Conservation (phyloP, 331 rosid genomes). For the Stylosanthes scabra region DNA sequence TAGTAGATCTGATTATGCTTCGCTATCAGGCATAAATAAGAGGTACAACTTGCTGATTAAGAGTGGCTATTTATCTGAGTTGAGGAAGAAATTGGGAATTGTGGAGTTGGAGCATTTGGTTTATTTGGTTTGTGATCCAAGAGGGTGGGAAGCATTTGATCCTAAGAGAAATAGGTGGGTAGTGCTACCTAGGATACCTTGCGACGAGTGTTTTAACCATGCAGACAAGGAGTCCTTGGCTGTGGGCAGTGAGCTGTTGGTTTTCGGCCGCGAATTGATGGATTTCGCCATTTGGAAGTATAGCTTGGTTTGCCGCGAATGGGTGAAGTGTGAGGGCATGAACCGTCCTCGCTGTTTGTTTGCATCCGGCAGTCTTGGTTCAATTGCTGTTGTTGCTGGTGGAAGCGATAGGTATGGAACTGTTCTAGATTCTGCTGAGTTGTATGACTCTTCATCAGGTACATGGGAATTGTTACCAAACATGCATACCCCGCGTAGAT, state of each 20-base stretch:
- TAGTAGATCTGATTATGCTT: conserved; percentile 68
- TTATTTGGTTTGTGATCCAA: conserved; percentile 77
- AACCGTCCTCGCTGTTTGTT: conserved; percentile 80
- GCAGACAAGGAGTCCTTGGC: conserved; percentile 92
- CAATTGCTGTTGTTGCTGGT: conserved; percentile 76
- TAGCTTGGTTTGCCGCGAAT: conserved; percentile 51
- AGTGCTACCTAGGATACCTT: conserved; percentile 76
- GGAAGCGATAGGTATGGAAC: conserved; percentile 73
- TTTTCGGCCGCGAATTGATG: conserved; percentile 76
- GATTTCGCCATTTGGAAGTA: conserved; percentile 87
- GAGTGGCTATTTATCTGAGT: conserved; percentile 61
- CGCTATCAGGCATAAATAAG: conserved; percentile 60
- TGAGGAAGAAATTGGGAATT: conserved; percentile 67
- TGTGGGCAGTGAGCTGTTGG: conserved; percentile 73
- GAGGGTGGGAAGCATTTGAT: conserved; percentile 81
- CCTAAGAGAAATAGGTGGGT: conserved; percentile 68
- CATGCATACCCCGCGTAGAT: conserved; percentile 80
- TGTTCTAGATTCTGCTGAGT: conserved; percentile 69
- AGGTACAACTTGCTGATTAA: conserved; percentile 62
- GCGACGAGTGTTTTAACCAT: conserved; percentile 85
- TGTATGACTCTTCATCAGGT: conserved; percentile 69
- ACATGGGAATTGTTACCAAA: conserved; percentile 70
- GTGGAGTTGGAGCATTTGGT: conserved; percentile 80
- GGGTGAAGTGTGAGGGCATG: conserved; percentile 74
- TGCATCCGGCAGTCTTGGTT: conserved; percentile 78